Conservation (phyloP, 2,329 filamentous ascomycete species). For the Aureobasidium sp. region DNA sequence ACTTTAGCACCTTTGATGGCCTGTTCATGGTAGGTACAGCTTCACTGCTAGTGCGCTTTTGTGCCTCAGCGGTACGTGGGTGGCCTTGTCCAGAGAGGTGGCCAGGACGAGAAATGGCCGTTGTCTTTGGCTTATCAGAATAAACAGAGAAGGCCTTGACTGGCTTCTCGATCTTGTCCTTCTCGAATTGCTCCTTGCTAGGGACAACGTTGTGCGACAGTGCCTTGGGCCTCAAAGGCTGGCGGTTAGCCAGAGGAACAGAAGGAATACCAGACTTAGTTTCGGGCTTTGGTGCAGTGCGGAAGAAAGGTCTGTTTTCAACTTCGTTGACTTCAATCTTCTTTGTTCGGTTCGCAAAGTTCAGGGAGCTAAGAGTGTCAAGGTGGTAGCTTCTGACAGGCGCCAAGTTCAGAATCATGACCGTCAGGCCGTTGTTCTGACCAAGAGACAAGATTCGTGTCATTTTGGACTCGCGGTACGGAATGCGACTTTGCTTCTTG, state of each 20-base stretch:
- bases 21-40: slow-evolving; percentile 30
- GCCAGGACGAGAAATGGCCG: not conserved
- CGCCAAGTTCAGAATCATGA: slow-evolving; percentile 94
- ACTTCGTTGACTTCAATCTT: slow-evolving; percentile 93
- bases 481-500: slow-evolving; percentile 66
- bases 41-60: slow-evolving; percentile 39
- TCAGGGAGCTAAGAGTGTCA: slow-evolving; percentile 86
- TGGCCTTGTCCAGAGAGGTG: slow-evolving; percentile 14
- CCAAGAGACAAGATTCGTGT: slow-evolving; percentile 86
- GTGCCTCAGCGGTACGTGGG: slow-evolving; percentile 26
- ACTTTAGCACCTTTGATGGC: slow-evolving; percentile 34
- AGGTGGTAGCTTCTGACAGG: slow-evolving; percentile 88
- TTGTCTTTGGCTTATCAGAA: slow-evolving; percentile 59
- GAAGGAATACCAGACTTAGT: slow-evolving; percentile 29
- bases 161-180: slow-evolving; percentile 56
- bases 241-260: slow-evolving; percentile 46
- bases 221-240: slow-evolving; percentile 71
- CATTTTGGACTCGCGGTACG: slow-evolving; percentile 95
- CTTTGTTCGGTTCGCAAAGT: slow-evolving; percentile 91
- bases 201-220: slow-evolving; percentile 66
- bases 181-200: slow-evolving; percentile 41
- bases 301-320: slow-evolving; percentile 86
- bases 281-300: slow-evolving; percentile 26
- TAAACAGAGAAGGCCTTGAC: slow-evolving; percentile 82
- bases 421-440: slow-evolving; percentile 88